These are phyloP conservation scores for Bacidia gigantensis DNA, from an alignment of 495 filamentous ascomycete species.

Conservation along the genomic window DNA sequence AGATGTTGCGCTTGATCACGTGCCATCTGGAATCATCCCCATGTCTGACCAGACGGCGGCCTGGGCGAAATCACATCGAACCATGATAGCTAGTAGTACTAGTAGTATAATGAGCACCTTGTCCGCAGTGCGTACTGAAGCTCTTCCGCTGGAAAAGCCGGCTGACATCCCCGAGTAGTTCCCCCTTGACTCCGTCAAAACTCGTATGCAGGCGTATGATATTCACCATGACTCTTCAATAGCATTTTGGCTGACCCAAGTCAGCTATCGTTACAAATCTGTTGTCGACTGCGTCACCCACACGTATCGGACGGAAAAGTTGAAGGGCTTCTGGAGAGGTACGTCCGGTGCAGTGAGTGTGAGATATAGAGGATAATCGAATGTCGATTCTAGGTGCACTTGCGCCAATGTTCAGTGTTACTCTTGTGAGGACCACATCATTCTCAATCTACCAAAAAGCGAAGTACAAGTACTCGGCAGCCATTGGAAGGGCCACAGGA, in stretches of 20 bases:
- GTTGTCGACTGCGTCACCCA: slow-evolving; percentile 55
- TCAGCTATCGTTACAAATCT: slow-evolving; percentile 55
- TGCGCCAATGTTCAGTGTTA: slow-evolving; percentile 63
- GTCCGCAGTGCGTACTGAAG: slow-evolving; percentile 37
- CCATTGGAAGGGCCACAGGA: slow-evolving; percentile 34
- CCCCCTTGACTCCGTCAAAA: slow-evolving; percentile 74
- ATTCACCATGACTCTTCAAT: background rate
- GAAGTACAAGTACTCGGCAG: slow-evolving; percentile 52
- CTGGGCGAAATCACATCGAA: slow-evolving; percentile 61
- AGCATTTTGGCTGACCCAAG: slow-evolving; percentile 9
- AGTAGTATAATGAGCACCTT: slow-evolving; percentile 63
- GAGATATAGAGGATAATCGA: background rate
- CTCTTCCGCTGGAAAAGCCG: background rate
- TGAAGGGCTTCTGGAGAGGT: slow-evolving; percentile 70
- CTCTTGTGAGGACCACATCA: slow-evolving; percentile 67
- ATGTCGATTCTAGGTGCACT: slow-evolving; percentile 38
- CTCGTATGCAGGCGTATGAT: slow-evolving; percentile 60
- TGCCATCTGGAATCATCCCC: slow-evolving; percentile 12
- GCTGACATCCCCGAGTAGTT: slow-evolving; percentile 36
- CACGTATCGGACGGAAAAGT: slow-evolving; percentile 58
- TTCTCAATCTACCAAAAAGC: slow-evolving; percentile 76
- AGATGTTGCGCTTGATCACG: slow-evolving; percentile 20
- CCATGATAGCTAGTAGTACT: slow-evolving; percentile 62
- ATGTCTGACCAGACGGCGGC: slow-evolving; percentile 34
- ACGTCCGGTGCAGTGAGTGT: slow-evolving; percentile 12